These are phyloP conservation scores for Akanthomyces dipterigenus DNA, from an alignment of 2,329 filamentous ascomycete genomes.

Conservation along the genomic window DNA sequence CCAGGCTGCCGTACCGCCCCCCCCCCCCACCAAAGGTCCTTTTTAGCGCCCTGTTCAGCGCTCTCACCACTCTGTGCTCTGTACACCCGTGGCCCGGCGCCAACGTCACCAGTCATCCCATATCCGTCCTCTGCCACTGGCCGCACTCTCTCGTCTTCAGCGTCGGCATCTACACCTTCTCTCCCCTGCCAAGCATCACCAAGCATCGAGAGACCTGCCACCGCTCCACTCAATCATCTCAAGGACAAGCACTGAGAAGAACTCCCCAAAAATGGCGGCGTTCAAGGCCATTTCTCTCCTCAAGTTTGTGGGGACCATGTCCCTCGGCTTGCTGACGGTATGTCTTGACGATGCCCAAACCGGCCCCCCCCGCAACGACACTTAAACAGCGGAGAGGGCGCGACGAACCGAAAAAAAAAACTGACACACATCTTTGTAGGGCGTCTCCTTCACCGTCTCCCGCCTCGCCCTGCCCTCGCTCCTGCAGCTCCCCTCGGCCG, in stretches of 20 bases:
- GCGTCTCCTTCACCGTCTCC: constrained; percentile 79
- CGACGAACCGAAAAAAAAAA: background rate
- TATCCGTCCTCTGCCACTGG: constrained; percentile 1
- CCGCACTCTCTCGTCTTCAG: background rate
- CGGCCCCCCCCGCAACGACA: too few species aligned
- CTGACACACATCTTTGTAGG: constrained; percentile 43
- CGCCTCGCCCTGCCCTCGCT: constrained; percentile 73
- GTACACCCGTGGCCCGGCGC: too few species aligned
- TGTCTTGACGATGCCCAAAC: constrained; percentile 25
- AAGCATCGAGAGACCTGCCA: background rate
- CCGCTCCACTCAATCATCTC: background rate
- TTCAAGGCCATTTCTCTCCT: constrained; percentile 65
- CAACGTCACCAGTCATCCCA: constrained; percentile 6
- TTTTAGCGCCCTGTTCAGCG: background rate
- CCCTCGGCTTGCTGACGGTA: constrained; percentile 82
- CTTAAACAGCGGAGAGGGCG: too few species aligned
- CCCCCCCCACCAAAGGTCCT: too few species aligned
- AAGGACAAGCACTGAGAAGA: background rate
- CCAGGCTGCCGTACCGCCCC: too few species aligned
- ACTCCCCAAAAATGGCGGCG: constrained; percentile 42
- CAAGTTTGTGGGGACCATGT: constrained; percentile 91
- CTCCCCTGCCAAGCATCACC: background rate
- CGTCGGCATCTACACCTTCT: background rate
- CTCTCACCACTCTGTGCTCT: background rate
- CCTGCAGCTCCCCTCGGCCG: constrained; percentile 70